Conservation (phyloP, 1,139 yeast species). For the Sugiyamaella pinicola region DNA sequence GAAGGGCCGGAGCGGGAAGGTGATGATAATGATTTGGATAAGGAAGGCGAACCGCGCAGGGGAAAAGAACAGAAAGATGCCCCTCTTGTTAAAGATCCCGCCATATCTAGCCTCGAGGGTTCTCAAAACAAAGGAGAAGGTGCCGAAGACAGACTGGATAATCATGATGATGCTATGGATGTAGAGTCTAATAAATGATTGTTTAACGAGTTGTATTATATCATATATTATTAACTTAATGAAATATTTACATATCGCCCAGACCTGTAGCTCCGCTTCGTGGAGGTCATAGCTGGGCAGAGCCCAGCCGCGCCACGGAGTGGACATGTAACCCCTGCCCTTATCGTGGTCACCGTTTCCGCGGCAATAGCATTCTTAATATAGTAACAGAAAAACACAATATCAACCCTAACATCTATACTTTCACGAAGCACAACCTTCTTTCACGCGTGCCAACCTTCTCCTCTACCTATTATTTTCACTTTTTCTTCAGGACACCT, state of each 20-base stretch:
- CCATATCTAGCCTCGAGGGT: too few relatives aligned
- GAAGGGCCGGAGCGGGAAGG: not conserved
- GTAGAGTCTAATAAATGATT: too few relatives aligned
- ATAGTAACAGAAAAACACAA: constrained; percentile 12
- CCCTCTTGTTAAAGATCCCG: too few relatives aligned
- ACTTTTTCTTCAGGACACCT: not conserved
- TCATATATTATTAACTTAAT: too few relatives aligned
- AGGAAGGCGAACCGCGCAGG: not conserved
- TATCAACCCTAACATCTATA: constrained; percentile 6
- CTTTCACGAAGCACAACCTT: not conserved
- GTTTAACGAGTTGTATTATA: too few relatives aligned
- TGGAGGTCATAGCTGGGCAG: too few relatives aligned
- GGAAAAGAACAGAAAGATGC: not conserved
- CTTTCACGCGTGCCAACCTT: not conserved
- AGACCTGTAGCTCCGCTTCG: too few relatives aligned
- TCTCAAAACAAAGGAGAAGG: too few relatives aligned
- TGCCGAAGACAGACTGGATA: too few relatives aligned
- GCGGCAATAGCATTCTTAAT: not conserved
- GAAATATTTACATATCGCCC: too few relatives aligned
- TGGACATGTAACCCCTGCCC: not conserved
- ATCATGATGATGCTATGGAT: not conserved
- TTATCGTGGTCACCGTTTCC: not conserved
- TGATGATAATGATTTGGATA: not conserved
- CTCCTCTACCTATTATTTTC: not conserved
- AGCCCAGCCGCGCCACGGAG: too few relatives aligned